Base-by-base conservation (phyloP, 2,329 filamentous ascomycete species). In the Stromatinia cepivora region DNA sequence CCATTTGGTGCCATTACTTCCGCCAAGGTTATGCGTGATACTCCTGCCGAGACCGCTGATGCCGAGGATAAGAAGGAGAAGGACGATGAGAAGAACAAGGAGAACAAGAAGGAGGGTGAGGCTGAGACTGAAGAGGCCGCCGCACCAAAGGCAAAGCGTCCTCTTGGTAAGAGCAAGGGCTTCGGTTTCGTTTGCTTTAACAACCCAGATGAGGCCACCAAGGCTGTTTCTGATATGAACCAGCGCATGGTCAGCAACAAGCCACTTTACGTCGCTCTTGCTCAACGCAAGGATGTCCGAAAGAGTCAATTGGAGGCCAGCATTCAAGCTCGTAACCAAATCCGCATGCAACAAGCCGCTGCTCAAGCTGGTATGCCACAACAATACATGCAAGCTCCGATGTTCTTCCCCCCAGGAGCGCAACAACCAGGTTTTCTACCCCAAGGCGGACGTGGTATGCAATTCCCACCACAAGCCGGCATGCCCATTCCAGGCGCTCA, bases 111-210 rank as follows among this genome's bases (percentile, higher is more conserved):
- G 65, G 81, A 84, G 67, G 80, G 82, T 71, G 81, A 84, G 67
- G 76, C 80, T 72, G 82, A 85, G 82, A 69, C 79, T 46, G 80
- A 82, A 70, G 83, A 87, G 76, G 77, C 82, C 71, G 82, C 84
- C 73, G 82, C 87, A 73, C 81, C 81, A 70, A 79, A 82, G 66
- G 80, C 83, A 70, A 88, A 89, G 73, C 81, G 84, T 62, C 80
- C 83, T 69, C 87, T 97, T 71, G 95, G 95, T 81, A 98, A 98
- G 92, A 97, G 93, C 90, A 99, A 98, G 87, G 95, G 95, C 81
- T 99, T 99, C 81, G 95, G 95, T 78, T 99, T 99, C 82, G 95
- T 99, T 79, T 99, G 95, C 91, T 99, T 99, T 86, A 95, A 92
- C 88, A 98, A 97, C 87, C 94, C 95, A 71, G 95, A 99, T 78